Evolutionary conservation across 768 basidiomycete genomes (phyloP).

Genomic region (Coprinopsis sp.): DNA sequence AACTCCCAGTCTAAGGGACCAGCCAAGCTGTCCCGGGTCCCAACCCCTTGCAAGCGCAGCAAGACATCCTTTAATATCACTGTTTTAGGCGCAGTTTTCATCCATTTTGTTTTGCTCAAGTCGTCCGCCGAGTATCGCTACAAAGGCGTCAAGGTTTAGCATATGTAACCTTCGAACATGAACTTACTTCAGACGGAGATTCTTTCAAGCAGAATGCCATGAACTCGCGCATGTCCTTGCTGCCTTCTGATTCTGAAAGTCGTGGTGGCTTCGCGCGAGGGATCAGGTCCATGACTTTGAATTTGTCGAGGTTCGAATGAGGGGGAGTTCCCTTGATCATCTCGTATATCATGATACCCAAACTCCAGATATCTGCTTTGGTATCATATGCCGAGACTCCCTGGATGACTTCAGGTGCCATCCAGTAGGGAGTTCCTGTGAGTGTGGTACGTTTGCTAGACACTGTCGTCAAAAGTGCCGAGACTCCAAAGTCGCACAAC

Average conservation of each 20-base stretch:
- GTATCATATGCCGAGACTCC: constrained; percentile 88
- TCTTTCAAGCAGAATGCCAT: constrained; percentile 79
- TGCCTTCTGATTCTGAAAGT: constrained; percentile 72
- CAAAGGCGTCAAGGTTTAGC: too few relatives aligned
- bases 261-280: constrained; percentile 80
- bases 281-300: constrained; percentile 86
- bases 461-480: constrained; percentile 78
- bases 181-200: constrained; percentile 71
- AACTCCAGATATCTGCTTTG: constrained; percentile 97
- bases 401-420: constrained; percentile 98
- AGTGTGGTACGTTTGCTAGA: constrained; percentile 93
- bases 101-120: constrained; percentile 84
- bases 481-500: constrained; percentile 98
- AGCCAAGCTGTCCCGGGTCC: constrained; percentile 72
- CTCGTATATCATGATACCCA: constrained; percentile 94
- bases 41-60: constrained; percentile 69
- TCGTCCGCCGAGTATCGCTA: constrained; percentile 91
- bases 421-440: constrained; percentile 98
- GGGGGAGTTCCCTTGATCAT: constrained; percentile 97
- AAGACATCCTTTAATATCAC: constrained; percentile 77
- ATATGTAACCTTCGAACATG: too few relatives aligned
- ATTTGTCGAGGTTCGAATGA: constrained; percentile 80
- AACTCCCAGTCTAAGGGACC: constrained; percentile 70
- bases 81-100: constrained; percentile 67
- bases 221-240: constrained; percentile 86